A percentile compares a stretch with the other conserved stretches of the same genome.
Evolutionary conservation across 768 basidiomycete genomes (phyloP).

Genomic region (Lactarius sanguifluus): DNA sequence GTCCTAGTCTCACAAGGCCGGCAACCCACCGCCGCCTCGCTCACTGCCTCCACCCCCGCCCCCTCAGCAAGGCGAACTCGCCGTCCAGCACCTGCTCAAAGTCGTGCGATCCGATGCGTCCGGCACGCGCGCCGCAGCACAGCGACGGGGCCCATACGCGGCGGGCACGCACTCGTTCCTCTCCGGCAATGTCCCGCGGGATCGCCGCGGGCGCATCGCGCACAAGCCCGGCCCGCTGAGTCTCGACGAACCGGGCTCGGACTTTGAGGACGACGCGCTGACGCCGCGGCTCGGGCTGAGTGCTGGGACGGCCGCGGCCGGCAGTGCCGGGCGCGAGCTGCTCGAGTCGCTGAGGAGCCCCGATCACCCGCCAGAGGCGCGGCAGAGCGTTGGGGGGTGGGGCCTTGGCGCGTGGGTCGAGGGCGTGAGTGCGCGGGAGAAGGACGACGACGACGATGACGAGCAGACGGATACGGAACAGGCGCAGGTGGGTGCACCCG

Average conservation of each 20-base stretch:
- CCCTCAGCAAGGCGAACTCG: conserved; percentile 65
- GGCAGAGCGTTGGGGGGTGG: conserved; percentile 70
- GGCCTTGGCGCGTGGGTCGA: conserved; percentile 58
- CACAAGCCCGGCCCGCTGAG: conserved; percentile 36
- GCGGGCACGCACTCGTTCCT: conserved; percentile 65
- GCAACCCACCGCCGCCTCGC: conserved; percentile 57
- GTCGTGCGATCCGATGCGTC: conserved; percentile 53
- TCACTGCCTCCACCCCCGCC: conserved; percentile 53
- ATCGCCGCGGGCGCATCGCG: conserved; percentile 75
- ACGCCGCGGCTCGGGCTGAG: conserved; percentile 25
- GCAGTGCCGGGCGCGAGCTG: conserved; percentile 50
- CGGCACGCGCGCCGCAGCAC: conserved; percentile 31
- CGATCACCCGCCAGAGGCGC: conserved; percentile 25
- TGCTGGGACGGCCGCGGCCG: conserved; percentile 35
- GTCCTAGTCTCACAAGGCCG: conserved; percentile 71
- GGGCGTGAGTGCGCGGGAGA: conserved; percentile 42
- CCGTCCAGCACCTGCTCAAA: conserved; percentile 64
- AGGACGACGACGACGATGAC: conserved; percentile 64
- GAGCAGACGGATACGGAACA: conserved; percentile 67
- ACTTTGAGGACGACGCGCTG: conserved; percentile 28
- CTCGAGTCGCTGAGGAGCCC: conserved; percentile 52
- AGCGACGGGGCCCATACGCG: conserved; percentile 27
- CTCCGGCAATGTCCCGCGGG: conserved; percentile 70
- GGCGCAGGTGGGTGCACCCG: conserved; percentile 50
- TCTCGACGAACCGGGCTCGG: conserved; percentile 31